A percentile compares a stretch with the other conserved stretches of the same genome.
Evolutionary conservation across 2,329 filamentous ascomycete species (phyloP).

Genomic region (Curvularia verruculosa): DNA sequence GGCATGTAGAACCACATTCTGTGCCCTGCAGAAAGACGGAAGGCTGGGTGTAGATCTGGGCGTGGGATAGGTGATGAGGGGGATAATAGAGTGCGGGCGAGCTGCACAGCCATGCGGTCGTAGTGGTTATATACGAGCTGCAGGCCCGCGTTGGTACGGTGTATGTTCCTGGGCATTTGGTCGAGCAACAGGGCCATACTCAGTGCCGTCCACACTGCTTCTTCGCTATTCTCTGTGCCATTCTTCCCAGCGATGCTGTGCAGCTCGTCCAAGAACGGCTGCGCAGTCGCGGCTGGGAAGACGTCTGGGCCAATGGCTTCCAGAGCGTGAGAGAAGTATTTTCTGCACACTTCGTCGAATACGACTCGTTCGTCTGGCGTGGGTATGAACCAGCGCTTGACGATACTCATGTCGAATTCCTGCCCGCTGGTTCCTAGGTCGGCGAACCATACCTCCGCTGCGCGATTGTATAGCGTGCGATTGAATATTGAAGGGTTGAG

Average conservation of each 20-base stretch:
- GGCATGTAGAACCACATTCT: conserved; percentile 66
- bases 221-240: conserved; percentile 19
- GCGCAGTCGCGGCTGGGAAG: conserved; percentile 39
- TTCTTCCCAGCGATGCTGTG: conserved; percentile 14
- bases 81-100: conserved; percentile 51
- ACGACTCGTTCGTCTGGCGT: conserved; percentile 40
- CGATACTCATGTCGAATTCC: conserved; percentile 27
- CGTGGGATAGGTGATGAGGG: conserved; percentile 25
- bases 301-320: conserved; percentile 47
- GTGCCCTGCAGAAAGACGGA: conserved; percentile 44
- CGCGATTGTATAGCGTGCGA: conserved; percentile 42
- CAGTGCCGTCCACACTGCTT: conserved; percentile 51
- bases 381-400: conserved; percentile 49
- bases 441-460: conserved; percentile 51
- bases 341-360: conserved; percentile 48
- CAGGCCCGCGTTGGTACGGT: conserved; percentile 55
- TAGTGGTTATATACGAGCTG: conserved; percentile 61
- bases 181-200: conserved; percentile 65
- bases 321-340: conserved; percentile 45
- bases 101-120: conserved; percentile 60
- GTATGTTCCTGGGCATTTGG: conserved; percentile 67
- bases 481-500: conserved; percentile 52
- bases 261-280: conserved; percentile 49
- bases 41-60: conserved; percentile 40
- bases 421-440: conserved; percentile 37